Conservation (phyloP, 768 basidiomycete genomes). For the Pleurotus ostreatus region DNA sequence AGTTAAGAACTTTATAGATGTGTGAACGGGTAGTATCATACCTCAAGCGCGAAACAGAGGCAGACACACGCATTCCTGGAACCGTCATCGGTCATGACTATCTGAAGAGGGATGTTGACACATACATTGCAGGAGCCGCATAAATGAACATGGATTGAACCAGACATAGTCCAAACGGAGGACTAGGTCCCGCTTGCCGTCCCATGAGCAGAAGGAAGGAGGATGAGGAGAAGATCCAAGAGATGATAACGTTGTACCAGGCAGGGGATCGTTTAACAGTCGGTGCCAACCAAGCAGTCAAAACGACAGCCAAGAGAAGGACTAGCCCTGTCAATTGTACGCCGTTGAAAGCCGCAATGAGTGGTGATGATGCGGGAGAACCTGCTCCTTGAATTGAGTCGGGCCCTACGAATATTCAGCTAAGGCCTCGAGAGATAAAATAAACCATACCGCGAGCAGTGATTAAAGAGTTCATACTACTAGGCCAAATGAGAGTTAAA, state of each 20-base stretch:
- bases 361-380: background rate
- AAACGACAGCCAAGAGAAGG: constrained; percentile 1
- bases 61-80: constrained; percentile 10
- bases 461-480: too few relatives aligned
- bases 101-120: background rate
- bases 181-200: constrained; percentile 16
- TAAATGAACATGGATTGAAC: constrained; percentile 22
- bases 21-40: background rate
- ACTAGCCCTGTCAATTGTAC: constrained; percentile 2
- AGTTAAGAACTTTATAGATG: background rate
- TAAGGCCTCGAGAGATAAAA: too few relatives aligned
- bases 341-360: constrained; percentile 1
- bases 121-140: constrained; percentile 19
- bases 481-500: too few relatives aligned
- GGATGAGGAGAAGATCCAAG: constrained; percentile 19
- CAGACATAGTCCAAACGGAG: constrained; percentile 20
- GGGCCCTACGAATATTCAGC: too few relatives aligned
- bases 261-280: constrained; percentile 11
- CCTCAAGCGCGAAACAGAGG: constrained; percentile 13
- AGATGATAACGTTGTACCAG: constrained; percentile 20
- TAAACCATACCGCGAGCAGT: too few relatives aligned
- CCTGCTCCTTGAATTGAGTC: background rate
- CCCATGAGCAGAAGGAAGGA: constrained; percentile 20
- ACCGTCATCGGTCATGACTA: background rate
- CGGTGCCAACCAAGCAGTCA: constrained; percentile 10